These are phyloP conservation scores for Trichosporon faecale DNA, from an alignment of 1,284 basidiomycete species.

Conservation along the genomic window DNA sequence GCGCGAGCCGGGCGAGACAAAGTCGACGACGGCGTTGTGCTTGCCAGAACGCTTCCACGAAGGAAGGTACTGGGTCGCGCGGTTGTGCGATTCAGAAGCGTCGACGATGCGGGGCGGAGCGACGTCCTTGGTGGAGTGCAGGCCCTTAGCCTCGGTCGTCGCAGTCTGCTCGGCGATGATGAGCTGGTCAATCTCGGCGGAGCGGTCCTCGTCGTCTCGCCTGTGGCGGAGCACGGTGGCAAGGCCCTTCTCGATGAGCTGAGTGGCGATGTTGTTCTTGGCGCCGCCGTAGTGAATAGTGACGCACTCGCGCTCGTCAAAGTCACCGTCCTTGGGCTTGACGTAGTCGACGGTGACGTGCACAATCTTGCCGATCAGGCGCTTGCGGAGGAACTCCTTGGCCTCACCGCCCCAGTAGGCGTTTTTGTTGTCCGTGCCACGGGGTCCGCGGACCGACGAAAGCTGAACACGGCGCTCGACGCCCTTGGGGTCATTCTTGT, in stretches of 20 bases:
- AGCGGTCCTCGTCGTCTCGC: slow-evolving; percentile 91
- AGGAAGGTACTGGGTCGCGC: slow-evolving; percentile 80
- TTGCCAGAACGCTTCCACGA: slow-evolving; percentile 86
- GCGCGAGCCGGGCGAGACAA: slow-evolving; percentile 85
- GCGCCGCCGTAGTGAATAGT: slow-evolving; percentile 80
- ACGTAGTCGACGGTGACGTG: slow-evolving; percentile 80
- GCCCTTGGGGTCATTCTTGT: slow-evolving; percentile 60
- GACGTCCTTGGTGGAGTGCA: slow-evolving; percentile 90
- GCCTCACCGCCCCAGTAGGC: slow-evolving; percentile 88
- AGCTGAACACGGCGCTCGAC: slow-evolving; percentile 83
- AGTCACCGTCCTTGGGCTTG: slow-evolving; percentile 88
- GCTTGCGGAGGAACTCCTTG: slow-evolving; percentile 82
- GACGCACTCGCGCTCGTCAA: slow-evolving; percentile 85
- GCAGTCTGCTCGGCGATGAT: slow-evolving; percentile 90
- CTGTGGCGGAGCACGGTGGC: slow-evolving; percentile 87
- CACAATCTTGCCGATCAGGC: slow-evolving; percentile 84
- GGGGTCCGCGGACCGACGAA: slow-evolving; percentile 83
- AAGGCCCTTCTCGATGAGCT: slow-evolving; percentile 87
- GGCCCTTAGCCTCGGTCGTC: slow-evolving; percentile 70
- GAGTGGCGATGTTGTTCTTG: slow-evolving; percentile 81
- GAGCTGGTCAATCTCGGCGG: slow-evolving; percentile 88
- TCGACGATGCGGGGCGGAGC: slow-evolving; percentile 68
- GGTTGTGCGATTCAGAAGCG: slow-evolving; percentile 76
- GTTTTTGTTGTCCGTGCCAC: slow-evolving; percentile 80
- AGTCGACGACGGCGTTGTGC: slow-evolving; percentile 84